phyloP scores from a whole-genome alignment of 139 green algal species.

The Chlorella sp. region DNA sequence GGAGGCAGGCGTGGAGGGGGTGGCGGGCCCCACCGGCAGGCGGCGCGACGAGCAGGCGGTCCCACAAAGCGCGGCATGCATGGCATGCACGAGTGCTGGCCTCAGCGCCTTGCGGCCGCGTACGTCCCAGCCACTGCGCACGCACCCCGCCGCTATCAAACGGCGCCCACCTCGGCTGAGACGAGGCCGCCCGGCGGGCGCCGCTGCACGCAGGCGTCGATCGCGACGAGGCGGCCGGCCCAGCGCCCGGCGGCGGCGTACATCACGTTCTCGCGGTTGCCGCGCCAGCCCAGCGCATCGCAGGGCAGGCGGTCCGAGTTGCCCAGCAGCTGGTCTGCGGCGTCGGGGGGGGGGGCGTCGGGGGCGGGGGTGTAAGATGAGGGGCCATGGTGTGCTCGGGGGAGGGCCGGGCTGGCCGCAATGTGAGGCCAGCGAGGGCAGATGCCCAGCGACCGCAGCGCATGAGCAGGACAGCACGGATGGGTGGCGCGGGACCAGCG shows the following conservation, averaged over 20 bases:
- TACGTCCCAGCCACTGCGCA: neutral
- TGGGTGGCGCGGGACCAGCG: no score
- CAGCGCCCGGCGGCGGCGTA: conserved; percentile 26
- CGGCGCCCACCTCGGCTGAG: conserved; percentile 24
- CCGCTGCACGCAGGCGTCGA: conserved; percentile 80
- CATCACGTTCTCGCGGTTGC: conserved; percentile 63
- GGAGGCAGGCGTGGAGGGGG: neutral
- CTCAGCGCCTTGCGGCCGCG: no score
- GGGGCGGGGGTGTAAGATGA: no score
- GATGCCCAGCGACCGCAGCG: no score
- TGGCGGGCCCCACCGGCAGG: neutral
- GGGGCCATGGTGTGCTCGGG: no score
- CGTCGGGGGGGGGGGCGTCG: no score
- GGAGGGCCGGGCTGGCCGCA: no score
- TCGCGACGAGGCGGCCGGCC: conserved; percentile 63
- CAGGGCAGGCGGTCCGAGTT: conserved; percentile 83
- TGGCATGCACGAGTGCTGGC: no score
- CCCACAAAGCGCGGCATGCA: no score
- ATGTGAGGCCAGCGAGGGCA: no score
- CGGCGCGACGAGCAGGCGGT: no score
- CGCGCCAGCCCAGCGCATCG: conserved; percentile 72
- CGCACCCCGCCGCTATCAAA: neutral
- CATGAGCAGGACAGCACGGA: no score
- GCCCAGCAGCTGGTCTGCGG: conserved; percentile 81
- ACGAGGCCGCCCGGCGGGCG: conserved; percentile 61